These are phyloP conservation scores for Chrysochromulina tobinii DNA, from an alignment of 78 protist species.

Conservation along the genomic window DNA sequence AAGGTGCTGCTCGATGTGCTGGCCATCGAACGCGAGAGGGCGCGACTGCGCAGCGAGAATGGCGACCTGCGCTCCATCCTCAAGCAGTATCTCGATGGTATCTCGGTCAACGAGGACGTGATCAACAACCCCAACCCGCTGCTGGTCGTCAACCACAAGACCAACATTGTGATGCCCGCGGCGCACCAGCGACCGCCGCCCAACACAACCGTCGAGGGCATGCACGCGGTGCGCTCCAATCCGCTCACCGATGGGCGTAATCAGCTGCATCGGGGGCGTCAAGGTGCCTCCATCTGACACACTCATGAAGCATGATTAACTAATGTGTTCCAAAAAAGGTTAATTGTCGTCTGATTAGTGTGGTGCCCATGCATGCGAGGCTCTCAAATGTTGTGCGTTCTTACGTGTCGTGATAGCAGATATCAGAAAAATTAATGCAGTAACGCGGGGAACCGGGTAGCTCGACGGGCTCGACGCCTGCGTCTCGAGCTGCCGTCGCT, in stretches of 20 bases:
- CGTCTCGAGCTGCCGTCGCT: no score
- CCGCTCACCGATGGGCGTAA: neutral
- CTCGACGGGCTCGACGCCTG: no score
- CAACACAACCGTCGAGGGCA: neutral
- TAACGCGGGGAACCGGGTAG: no score
- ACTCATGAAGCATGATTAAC: no score
- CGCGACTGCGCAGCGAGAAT: conserved; percentile 44
- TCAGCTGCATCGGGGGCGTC: neutral
- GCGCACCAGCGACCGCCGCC: neutral
- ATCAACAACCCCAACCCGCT: no score
- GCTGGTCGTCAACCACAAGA: no score
- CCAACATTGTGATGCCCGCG: neutral
- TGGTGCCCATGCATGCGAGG: no score
- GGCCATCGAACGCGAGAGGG: conserved; percentile 36
- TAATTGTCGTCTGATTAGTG: no score
- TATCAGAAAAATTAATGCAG: no score
- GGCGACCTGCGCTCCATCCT: conserved; percentile 43
- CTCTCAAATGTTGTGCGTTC: no score
- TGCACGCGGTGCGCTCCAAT: neutral
- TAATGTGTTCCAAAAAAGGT: no score
- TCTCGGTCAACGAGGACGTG: conserved; percentile 66
- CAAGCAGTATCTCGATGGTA: conserved; percentile 74
- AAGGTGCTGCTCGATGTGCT: conserved; percentile 43
- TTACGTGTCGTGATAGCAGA: no score
- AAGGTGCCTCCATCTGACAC: neutral